Evolutionary conservation across 768 basidiomycete species (phyloP).

Genomic region (Russula abietina): DNA sequence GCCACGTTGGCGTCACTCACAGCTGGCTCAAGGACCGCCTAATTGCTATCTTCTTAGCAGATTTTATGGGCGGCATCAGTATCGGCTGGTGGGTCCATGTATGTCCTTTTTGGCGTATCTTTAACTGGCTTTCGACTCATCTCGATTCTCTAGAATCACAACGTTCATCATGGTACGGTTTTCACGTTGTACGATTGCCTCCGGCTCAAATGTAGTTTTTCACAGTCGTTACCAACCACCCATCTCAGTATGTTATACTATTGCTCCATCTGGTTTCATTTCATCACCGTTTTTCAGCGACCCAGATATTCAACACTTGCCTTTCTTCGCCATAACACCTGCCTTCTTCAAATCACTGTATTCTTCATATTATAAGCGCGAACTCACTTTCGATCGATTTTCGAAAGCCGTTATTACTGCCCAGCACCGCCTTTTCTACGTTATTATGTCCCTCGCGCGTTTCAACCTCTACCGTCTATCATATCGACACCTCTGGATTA

Average conservation of each 20-base stretch:
- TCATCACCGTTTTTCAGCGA: conserved; percentile 43
- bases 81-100: conserved; percentile 98
- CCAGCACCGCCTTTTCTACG: conserved; percentile 91
- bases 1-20: conserved; percentile 91
- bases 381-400: conserved; percentile 71
- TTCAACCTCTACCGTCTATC: conserved; percentile 94
- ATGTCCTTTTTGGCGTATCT: conserved; percentile 35
- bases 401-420: conserved; percentile 58
- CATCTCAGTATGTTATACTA: conserved; percentile 66
- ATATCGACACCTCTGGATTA: conserved; percentile 66
- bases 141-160: conserved; percentile 65
- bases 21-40: conserved; percentile 76
- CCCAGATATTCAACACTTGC: conserved; percentile 81
- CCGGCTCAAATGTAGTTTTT: conserved; percentile 12
- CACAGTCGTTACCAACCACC: conserved; percentile 93
- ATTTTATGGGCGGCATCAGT: conserved; percentile 88
- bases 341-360: conserved; percentile 80
- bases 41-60: conserved; percentile 71
- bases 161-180: conserved; percentile 87
- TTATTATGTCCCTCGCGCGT: conserved; percentile 82
- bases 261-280: background rate
- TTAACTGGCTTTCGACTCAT: conserved; percentile 5
- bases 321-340: conserved; percentile 91
- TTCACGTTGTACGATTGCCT: background rate
- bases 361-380: conserved; percentile 92